Evolutionary conservation across 2,329 filamentous ascomycete species (phyloP).

Genomic region (Myriosclerotinia duriaeana): DNA sequence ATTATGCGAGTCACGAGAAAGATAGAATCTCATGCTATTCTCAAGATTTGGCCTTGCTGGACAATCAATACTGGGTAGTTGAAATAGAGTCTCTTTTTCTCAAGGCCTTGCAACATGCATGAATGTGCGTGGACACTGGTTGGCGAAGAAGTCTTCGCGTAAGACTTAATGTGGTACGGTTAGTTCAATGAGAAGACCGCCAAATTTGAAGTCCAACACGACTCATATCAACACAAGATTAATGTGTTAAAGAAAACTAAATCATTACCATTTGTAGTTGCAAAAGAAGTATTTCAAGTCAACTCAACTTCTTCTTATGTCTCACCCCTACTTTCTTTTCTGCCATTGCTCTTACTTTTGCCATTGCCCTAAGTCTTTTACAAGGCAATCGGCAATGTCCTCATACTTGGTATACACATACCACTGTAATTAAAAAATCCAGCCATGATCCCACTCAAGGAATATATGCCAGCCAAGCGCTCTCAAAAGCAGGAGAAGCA

Average conservation of each 20-base stretch:
- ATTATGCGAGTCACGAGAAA: neutral
- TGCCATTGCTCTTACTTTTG: slow-evolving; percentile 37
- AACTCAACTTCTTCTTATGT: slow-evolving; percentile 16
- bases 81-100: neutral
- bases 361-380: slow-evolving; percentile 42
- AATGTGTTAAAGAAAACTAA: neutral
- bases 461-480: slow-evolving; percentile 26
- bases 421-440: slow-evolving; percentile 36
- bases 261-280: no score
- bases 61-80: neutral
- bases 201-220: neutral
- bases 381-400: slow-evolving; percentile 46
- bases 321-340: slow-evolving; percentile 43
- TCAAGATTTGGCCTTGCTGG: neutral
- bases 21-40: neutral
- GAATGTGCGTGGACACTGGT: neutral
- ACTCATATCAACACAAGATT: neutral
- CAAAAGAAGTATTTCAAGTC: neutral
- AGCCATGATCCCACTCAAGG: slow-evolving; percentile 39
- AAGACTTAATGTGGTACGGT: neutral
- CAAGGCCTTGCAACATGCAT: neutral
- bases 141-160: no score
- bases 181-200: neutral
- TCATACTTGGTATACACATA: slow-evolving; percentile 43
- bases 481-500: slow-evolving; percentile 24